Evolutionary conservation across 2,329 filamentous ascomycete genomes (phyloP), one percentile per base, ranked within the genome.

Genomic region (Elsinoe ampelina): DNA sequence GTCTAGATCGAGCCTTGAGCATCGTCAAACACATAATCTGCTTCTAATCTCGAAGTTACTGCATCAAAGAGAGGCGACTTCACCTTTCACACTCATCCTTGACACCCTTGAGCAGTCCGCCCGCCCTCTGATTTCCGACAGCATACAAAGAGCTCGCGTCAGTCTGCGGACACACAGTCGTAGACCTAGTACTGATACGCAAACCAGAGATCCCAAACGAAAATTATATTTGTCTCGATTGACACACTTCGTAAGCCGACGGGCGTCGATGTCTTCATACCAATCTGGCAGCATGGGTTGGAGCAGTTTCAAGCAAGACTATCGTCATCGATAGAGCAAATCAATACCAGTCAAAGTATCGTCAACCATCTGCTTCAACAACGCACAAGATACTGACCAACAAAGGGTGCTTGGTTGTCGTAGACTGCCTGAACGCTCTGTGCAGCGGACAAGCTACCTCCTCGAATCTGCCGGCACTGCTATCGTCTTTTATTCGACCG

Each of bases 31-130:
- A 17, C 90, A 95, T 71, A 91, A 90, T 68, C 74, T 95, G 19
- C 80, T 95, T 2, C 77, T 95, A 2, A 83, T 95, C 57, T 87
- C 90, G 61, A 91, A 89, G 67, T 76, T 95, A 1, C 77, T 95
- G 61, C 88, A 84, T 66, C 76, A 89, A 57, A 81, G 89, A 60
- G 87, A 93, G 70, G 83, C 82, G 57, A 83, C 86, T 12, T 95
- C 89, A 50, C 92, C 92, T 2, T 83, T 97, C 65, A 96, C 91
- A 0, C 75, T 97, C 22, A 72, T 96, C 2, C 77, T 95, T 57
- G 92, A 97, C 70, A 88, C 80, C 34, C 76, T 96, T 30, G 89
- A 95, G 72, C 90, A 95, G 72, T 83, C 84, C 22, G 87, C 84
- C 5, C 78, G 76, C 30, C 84, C 84, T 0, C 72, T 95, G 3